A percentile compares a stretch with the other conserved stretches of the same genome.
Conservation (phyloP, 2,329 filamentous ascomycete species). For the Elsinoe perseae region DNA sequence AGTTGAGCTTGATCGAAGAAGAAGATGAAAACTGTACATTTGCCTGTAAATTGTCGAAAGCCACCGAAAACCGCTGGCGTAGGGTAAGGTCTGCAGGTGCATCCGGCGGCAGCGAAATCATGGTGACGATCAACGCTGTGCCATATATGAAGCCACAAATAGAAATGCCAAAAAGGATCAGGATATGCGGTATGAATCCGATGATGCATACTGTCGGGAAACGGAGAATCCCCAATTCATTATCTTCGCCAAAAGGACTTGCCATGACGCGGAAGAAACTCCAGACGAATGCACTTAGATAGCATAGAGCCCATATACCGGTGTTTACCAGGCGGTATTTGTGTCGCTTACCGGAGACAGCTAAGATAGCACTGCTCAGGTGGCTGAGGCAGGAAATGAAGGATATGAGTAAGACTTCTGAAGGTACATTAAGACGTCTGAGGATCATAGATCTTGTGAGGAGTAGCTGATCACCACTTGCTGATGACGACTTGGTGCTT, state of each 20-base stretch:
- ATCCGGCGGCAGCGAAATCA: conserved; percentile 54
- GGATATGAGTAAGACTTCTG: conserved; percentile 78
- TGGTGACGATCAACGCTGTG: conserved; percentile 67
- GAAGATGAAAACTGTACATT: conserved; percentile 69
- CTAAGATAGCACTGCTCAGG: conserved; percentile 73
- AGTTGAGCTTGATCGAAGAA: conserved; percentile 62
- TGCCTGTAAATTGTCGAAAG: conserved; percentile 85
- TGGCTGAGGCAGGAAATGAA: conserved; percentile 87
- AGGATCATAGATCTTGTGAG: conserved; percentile 61
- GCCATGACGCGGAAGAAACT: conserved; percentile 49
- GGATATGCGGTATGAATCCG: conserved; percentile 87
- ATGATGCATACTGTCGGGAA: conserved; percentile 94
- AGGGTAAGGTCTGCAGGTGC: conserved; percentile 39
- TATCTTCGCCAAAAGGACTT: conserved; percentile 43
- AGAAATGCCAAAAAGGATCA: conserved; percentile 71
- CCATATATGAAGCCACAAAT: conserved; percentile 70
- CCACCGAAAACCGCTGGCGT: conserved; percentile 56
- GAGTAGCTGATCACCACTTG: conserved; percentile 22
- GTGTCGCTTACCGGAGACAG: conserved; percentile 70
- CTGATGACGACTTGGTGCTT: conserved; percentile 20
- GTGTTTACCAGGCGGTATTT: conserved; percentile 78
- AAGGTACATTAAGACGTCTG: conserved; percentile 74
- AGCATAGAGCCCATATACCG: conserved; percentile 80
- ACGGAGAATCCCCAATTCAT: conserved; percentile 64
- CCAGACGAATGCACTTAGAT: conserved; percentile 78